Base-by-base conservation (phyloP, 129 eudicot genomes). In the Solidago caesia region DNA sequence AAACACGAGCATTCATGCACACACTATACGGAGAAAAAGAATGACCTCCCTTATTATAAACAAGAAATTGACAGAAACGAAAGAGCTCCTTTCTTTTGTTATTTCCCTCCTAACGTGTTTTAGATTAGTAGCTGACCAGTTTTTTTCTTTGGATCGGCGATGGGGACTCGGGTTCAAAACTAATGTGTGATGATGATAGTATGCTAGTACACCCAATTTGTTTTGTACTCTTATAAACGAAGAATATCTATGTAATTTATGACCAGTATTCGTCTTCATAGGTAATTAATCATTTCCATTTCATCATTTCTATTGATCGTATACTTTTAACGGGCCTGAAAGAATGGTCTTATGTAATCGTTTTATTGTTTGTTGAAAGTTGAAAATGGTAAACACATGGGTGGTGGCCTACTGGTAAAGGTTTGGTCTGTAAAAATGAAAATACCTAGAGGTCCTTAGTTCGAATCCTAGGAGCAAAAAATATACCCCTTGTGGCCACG, bases 41-140 rank as follows among this genome's bases (percentile, higher is more conserved):
- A 21, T 60, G 25, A 68, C 59, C 74, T 56, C 44, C 74, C 49
- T 56, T 76, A 44, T 39, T 75, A 16, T 46, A 77, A 68, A 46
- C 63, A 68, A 10, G 67, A 67, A 67, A 15, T 9, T 21, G 56
- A 48, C 4, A 4, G 67, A 55, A 45, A 21, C 29, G 67, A 21
- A 57, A 57, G 29, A 43, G 59, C 13, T 27, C 47, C 10, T 45
- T 57, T 39, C 44, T 72, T 59, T 72, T 41, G 45, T 67, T 65
- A 43, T 5, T 52, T 52, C n/a, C 45, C 75, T 71, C 15, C 48
- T 55, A 53, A 71, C 33, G 14, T 29, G 9, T 53, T 15, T 52
- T 52, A 26, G 77, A 42, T 51, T 52, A 44, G 68, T 78, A 6
- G 68, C 77, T 79, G 82, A 64, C 77, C 68, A n/a, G 45, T 51